Conservation (phyloP, 1,139 yeast species). For the Yamadazyma blattariae region DNA sequence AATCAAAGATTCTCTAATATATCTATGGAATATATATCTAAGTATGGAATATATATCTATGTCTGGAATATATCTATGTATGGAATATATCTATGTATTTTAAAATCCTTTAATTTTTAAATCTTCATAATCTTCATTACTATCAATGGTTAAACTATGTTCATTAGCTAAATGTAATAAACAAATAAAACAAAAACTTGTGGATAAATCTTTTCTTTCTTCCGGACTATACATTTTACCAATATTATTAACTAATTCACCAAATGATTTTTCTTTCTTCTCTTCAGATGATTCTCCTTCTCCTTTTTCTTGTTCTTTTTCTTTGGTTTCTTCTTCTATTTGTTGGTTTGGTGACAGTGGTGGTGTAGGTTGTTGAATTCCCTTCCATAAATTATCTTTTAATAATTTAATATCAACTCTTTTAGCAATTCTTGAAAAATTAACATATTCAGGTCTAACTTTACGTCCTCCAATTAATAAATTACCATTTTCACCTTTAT, state of each 20-base stretch:
- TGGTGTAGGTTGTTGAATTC: constrained; percentile 26
- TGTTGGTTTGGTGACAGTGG: constrained; percentile 4
- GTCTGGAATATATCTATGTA: no score
- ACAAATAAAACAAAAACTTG: constrained; percentile 86
- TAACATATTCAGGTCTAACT: constrained; percentile 60
- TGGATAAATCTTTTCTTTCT: constrained; percentile 64
- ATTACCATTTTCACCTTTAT: constrained; percentile 18
- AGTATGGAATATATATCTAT: no score
- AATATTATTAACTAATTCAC: constrained; percentile 49
- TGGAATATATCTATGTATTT: no score
- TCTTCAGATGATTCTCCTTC: constrained; percentile 10
- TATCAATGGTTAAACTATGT: constrained; percentile 66
- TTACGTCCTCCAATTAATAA: constrained; percentile 38
- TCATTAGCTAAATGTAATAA: constrained; percentile 86
- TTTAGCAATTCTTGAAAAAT: constrained; percentile 78
- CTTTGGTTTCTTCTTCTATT: constrained; percentile 3
- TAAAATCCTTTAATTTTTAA: constrained; percentile 47
- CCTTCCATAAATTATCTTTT: constrained; percentile 82
- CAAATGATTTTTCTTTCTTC: constrained; percentile 27
- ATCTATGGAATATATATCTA: no score
- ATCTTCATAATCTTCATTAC: constrained; percentile 57
- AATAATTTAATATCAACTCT: constrained; percentile 77
- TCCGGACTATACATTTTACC: constrained; percentile 52
- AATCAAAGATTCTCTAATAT: no score
- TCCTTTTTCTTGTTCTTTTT: constrained; percentile 3